These are phyloP conservation scores for Arabis alpina DNA, from an alignment of 345 rosid species.

Conservation along the genomic window DNA sequence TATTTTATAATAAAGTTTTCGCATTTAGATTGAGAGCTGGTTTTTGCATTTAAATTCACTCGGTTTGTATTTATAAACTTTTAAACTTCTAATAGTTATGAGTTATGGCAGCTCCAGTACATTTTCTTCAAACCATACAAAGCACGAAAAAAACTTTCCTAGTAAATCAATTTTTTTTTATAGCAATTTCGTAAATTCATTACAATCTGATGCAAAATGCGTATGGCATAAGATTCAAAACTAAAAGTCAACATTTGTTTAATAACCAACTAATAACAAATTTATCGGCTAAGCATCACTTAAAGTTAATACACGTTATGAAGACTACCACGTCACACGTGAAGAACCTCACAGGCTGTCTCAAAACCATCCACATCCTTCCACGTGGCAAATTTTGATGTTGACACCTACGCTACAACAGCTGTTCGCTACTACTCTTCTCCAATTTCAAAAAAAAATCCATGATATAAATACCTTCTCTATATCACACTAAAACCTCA, in stretches of 20 bases:
- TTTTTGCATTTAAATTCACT: conserved; percentile 13
- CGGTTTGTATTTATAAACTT: not conserved
- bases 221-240: conserved; percentile 3
- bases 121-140: not conserved
- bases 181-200: not conserved
- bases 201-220: not conserved
- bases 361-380: not conserved
- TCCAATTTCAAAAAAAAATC: not conserved
- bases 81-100: not conserved
- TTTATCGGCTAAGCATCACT: conserved; percentile 37
- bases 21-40: not conserved
- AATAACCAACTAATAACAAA: conserved; percentile 12
- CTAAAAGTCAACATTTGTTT: too few species aligned
- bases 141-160: not conserved
- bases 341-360: conserved; percentile 39
- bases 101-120: not conserved
- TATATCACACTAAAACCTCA: conserved; percentile 2
- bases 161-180: too few species aligned
- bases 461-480: conserved; percentile 32
- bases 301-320: conserved; percentile 34
- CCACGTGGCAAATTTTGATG: conserved; percentile 21
- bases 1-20: not conserved
- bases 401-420: conserved; percentile 33
- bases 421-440: conserved; percentile 26
- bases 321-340: conserved; percentile 37